Evolutionary conservation across 140 eudicot species (phyloP).

Genomic region (Senecio squalidus): DNA sequence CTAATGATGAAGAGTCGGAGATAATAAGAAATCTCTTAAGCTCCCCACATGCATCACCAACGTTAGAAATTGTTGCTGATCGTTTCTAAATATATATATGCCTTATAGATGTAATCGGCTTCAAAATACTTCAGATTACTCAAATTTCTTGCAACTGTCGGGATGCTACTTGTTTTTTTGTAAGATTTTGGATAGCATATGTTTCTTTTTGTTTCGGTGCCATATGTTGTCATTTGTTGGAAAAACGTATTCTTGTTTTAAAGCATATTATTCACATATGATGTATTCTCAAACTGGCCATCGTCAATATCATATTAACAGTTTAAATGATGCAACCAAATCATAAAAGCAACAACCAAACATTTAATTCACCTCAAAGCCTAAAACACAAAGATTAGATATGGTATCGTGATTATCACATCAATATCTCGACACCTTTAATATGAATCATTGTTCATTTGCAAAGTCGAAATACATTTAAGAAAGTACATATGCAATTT

Average conservation of each 20-base stretch:
- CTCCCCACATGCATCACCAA: neutral
- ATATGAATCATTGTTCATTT: neutral
- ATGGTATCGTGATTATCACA: neutral
- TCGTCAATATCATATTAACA: too few species aligned
- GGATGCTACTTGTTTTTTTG: neutral
- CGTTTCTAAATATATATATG: neutral
- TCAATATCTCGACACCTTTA: neutral
- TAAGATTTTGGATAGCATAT: neutral
- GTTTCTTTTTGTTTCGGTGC: neutral
- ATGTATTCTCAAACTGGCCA: too few species aligned
- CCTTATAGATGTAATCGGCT: slow-evolving; percentile 7
- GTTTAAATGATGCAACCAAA: too few species aligned
- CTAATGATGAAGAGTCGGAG: neutral
- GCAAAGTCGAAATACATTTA: neutral
- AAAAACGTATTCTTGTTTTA: too few species aligned
- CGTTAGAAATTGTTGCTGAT: neutral
- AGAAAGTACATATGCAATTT: neutral
- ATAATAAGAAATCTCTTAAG: neutral
- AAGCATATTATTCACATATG: too few species aligned
- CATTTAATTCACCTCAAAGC: too few species aligned
- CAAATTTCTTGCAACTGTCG: neutral
- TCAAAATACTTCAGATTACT: neutral
- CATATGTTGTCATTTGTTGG: neutral
- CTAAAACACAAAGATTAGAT: too few species aligned
- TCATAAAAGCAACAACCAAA: too few species aligned